phyloP scores from a whole-genome alignment of 2,329 filamentous ascomycete genomes.

The Claviceps purpurea region DNA sequence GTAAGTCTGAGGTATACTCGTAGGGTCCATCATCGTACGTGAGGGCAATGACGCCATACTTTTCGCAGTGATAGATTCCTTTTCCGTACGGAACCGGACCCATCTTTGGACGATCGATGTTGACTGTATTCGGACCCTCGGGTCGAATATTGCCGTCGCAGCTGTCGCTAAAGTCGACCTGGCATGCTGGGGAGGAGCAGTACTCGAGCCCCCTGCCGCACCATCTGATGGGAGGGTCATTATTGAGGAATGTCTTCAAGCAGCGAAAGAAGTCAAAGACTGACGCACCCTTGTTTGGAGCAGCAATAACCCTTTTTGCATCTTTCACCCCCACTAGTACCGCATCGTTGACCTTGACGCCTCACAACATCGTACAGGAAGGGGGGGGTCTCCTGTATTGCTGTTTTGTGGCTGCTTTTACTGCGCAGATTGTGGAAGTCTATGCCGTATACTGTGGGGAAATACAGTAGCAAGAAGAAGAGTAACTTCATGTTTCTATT shows the following conservation, averaged over 20 bases:
- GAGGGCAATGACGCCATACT: constrained; percentile 25
- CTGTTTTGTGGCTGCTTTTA: not conserved
- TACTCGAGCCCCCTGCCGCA: constrained; percentile 41
- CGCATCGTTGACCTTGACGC: constrained; percentile 1
- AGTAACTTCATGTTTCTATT: not conserved
- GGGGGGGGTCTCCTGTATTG: not conserved
- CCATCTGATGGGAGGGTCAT: constrained; percentile 25
- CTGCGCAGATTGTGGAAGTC: not conserved
- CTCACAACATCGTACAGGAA: not conserved
- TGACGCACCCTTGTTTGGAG: constrained; percentile 27
- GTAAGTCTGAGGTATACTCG: constrained; percentile 26
- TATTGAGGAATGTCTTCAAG: not conserved
- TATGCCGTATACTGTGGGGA: not conserved
- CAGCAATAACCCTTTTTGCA: constrained; percentile 26
- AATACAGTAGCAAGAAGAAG: not conserved
- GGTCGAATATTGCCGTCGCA: constrained; percentile 46
- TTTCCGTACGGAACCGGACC: constrained; percentile 44
- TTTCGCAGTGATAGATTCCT: constrained; percentile 28
- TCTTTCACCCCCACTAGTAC: constrained; percentile 3
- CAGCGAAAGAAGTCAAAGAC: not conserved
- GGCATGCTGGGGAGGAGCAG: constrained; percentile 48
- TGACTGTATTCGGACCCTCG: constrained; percentile 38
- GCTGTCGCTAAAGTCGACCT: constrained; percentile 44
- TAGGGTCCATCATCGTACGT: constrained; percentile 35
- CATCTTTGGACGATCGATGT: constrained; percentile 35